Base-by-base conservation (phyloP, 2,329 filamentous ascomycete genomes). In the Diaporthe caulivora region DNA sequence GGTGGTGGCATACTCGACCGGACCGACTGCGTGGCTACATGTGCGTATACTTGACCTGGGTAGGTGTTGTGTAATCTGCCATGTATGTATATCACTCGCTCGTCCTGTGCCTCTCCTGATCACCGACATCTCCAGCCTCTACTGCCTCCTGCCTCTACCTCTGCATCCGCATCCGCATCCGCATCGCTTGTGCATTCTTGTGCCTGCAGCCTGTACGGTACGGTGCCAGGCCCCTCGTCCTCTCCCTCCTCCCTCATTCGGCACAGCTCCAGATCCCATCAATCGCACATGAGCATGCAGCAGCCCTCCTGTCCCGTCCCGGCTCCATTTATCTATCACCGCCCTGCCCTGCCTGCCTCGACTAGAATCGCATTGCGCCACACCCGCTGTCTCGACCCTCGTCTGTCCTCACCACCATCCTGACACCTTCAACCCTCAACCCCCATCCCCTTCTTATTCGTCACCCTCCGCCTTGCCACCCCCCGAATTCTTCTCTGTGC, bases 301-400 rank as follows among this genome's bases (percentile, higher is more conserved):
- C 69, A 71, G 58, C 71, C 65, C 60, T 75, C 58, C 68, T 54
- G 64, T 64, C 65, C 68, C 64, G 29, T 74, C 26, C 71, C 55
- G 71, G 65, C 70, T 65, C 65, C 51, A 42, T 68, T 68, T 71
- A 67, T 75, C 67, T 73, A 75, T 73, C 67, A 44, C 26, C 49
- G 44, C 57, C 65, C 73, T 75, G 42, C 57, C 37, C 7, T 40
- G 37, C 11, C 64, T 72, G 57, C 71, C 71, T 73, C 65, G 65
- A 67, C 71, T 54, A 40, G 47, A 70, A 13, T 65, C 64, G 70
- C 44, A 55, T 68, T 67, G 51, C 73, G 65, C 71, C 55, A 72
- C 26, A 51, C 13, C 7, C 55, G 47, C 54, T 69, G 49, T 31
- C 54, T 72, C n/a, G 40, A 37, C 47, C 60, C n/a, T 68, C 26